These are phyloP conservation scores for Microcos paniculata DNA, from an alignment of 345 rosid genomes.

Conservation along the genomic window DNA sequence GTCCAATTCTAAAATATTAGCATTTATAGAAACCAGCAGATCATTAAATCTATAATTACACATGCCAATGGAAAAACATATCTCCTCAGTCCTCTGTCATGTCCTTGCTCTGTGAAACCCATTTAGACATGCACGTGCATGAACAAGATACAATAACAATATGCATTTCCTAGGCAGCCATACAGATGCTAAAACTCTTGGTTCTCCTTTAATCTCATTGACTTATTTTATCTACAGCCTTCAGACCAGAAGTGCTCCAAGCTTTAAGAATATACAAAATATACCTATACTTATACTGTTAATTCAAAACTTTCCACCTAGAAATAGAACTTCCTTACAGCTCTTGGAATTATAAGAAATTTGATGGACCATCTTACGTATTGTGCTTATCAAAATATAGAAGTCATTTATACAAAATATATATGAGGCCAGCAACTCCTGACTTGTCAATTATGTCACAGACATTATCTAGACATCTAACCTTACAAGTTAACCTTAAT, in stretches of 20 bases:
- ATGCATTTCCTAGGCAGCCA: neutral
- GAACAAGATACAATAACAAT: neutral
- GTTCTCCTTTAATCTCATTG: neutral
- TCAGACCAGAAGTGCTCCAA: neutral
- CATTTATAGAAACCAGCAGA: neutral
- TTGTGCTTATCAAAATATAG: neutral
- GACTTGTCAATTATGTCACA: neutral
- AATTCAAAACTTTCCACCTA: constrained; percentile 1
- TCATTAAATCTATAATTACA: neutral
- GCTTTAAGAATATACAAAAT: neutral
- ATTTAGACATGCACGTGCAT: neutral
- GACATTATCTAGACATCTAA: neutral
- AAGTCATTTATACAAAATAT: neutral
- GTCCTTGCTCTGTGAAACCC: neutral
- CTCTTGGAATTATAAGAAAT: neutral
- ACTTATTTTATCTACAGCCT: neutral
- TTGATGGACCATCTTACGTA: neutral
- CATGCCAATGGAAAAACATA: neutral
- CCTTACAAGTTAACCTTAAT: neutral
- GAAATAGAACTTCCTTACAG: neutral
- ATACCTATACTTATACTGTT: neutral
- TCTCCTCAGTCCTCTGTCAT: neutral
- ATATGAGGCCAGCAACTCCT: neutral
- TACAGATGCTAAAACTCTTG: neutral
- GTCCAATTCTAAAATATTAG: constrained; percentile 4